Percentiles rank a stretch among this genome's conserved stretches.
These are phyloP conservation scores for Lactifluus hygrophoroides DNA, from an alignment of 768 basidiomycete species.

Conservation along the genomic window DNA sequence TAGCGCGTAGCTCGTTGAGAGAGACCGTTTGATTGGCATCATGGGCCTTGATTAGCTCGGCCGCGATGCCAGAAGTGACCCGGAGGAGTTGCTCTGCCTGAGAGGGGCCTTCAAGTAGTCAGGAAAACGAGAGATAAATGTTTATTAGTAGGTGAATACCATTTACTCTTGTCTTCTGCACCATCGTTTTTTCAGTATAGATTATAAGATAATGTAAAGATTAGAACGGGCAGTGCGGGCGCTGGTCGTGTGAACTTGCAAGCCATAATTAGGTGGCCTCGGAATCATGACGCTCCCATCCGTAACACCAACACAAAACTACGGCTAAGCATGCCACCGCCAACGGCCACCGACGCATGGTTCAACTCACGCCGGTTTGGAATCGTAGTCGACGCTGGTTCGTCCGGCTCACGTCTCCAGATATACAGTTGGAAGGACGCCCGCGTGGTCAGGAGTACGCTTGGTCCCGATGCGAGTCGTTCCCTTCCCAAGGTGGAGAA, in stretches of 20 bases:
- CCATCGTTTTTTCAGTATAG: slow-evolving; percentile 24
- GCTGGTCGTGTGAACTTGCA: too few relatives aligned
- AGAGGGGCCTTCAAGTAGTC: slow-evolving; percentile 49
- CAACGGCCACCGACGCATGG: slow-evolving; percentile 65
- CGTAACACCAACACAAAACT: background rate
- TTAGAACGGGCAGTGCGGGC: too few relatives aligned
- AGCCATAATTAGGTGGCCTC: too few relatives aligned
- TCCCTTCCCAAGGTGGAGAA: slow-evolving; percentile 84
- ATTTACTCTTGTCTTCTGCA: slow-evolving; percentile 35
- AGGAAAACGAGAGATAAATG: background rate
- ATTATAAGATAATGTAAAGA: background rate
- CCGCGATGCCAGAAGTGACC: slow-evolving; percentile 90
- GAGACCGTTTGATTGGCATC: slow-evolving; percentile 71
- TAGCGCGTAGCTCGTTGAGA: slow-evolving; percentile 78
- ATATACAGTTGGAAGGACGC: slow-evolving; percentile 97
- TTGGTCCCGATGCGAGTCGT: slow-evolving; percentile 40
- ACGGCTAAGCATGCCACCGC: slow-evolving; percentile 55
- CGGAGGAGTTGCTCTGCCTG: slow-evolving; percentile 87
- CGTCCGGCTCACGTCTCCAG: slow-evolving; percentile 91
- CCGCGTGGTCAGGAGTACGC: slow-evolving; percentile 44
- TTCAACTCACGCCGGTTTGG: slow-evolving; percentile 76
- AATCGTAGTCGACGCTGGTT: slow-evolving; percentile 96
- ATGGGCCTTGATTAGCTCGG: slow-evolving; percentile 85
- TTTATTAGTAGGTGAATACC: slow-evolving; percentile 21
- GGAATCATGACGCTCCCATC: too few relatives aligned